Base-by-base conservation (phyloP, 2,329 filamentous ascomycete genomes). In the Trichoderma semiorbis region DNA sequence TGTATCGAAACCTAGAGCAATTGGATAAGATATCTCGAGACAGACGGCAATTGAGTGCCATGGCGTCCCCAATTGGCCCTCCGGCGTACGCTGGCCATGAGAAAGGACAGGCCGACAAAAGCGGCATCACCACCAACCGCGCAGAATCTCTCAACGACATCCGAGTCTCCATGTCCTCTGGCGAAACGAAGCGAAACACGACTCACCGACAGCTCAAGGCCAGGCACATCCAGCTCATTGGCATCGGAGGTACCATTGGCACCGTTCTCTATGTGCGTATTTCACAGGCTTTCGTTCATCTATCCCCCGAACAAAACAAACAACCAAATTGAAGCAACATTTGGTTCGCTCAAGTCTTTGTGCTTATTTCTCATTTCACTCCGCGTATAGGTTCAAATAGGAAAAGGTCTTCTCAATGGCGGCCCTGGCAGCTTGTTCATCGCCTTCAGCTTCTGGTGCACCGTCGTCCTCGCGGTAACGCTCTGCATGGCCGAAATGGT, bases 401-500 rank as follows among this genome's bases (percentile, higher is more conserved):
- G 89, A 60, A 83, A 83, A 65, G 86, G 85, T 3, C 79, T 91
- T 26, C 79, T 90, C 72, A 83, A 88, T 62, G 89, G 89, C 36
- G 89, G 89, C 0, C 89, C 89, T 0, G 88, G 78, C 18, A 88
- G 85, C 73, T 77, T 90, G 30, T 87, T 90, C 70, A 78, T 89
- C 26, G 89, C 88, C 43, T 91, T 91, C 73, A 83, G 85, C 12
- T 81, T 90, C 47, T 91, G 88, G 88, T 90, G 87, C 77, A 84
- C 85, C 50, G 85, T 90, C 55, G 88, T 91, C 74, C 84, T 91
- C 28, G 85, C 86, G 62, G 83, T 91, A 61, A 91, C 87, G 0
- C 82, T 89, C 72, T 86, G 83, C 78, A 88, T 92, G 82, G 90
- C 91, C 14, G 92, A 94, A 79, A 93, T 94, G 91, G 91, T 93